A percentile compares a stretch with the other conserved stretches of the same genome.
These are phyloP conservation scores for Yarrowia sp. DNA, from an alignment of 805 yeast species.

Conservation along the genomic window DNA sequence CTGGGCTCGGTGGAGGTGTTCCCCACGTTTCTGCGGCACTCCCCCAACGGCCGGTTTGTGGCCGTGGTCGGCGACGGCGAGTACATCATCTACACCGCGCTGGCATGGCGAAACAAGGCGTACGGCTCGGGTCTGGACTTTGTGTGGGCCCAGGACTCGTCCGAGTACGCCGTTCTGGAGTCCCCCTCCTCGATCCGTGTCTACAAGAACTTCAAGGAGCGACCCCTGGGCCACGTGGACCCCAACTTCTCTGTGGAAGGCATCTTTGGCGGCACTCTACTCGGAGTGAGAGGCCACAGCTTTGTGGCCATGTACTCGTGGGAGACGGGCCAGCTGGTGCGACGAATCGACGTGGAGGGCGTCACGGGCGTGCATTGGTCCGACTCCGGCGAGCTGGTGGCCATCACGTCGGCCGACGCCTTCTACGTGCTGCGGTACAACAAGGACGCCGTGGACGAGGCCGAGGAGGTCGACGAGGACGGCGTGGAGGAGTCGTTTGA, in stretches of 20 bases:
- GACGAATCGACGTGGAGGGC: conserved; percentile 83
- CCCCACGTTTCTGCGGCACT: conserved; percentile 86
- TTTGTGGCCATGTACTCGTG: conserved; percentile 91
- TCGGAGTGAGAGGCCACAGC: conserved; percentile 79
- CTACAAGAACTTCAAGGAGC: conserved; percentile 84
- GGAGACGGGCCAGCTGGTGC: conserved; percentile 83
- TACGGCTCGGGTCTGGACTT: conserved; percentile 91
- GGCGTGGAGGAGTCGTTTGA: conserved; percentile 90
- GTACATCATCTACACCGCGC: conserved; percentile 91
- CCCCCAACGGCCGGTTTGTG: conserved; percentile 97
- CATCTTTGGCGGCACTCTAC: conserved; percentile 85
- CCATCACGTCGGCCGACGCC: conserved; percentile 72
- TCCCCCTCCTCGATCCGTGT: conserved; percentile 68
- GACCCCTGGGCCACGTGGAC: conserved; percentile 64
- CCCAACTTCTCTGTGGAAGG: conserved; percentile 70
- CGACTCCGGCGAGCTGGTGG: conserved; percentile 87
- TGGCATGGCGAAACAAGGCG: conserved; percentile 97
- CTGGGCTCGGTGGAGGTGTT: conserved; percentile 92
- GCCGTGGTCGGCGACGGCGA: conserved; percentile 99
- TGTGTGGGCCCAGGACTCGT: conserved; percentile 94
- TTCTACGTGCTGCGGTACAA: conserved; percentile 81
- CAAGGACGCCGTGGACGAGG: conserved; percentile 64
- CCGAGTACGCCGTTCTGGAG: conserved; percentile 83
- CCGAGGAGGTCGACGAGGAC: conserved; percentile 68
- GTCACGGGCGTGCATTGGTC: conserved; percentile 89